Evolutionary conservation across 768 basidiomycete genomes (phyloP).

Genomic region (Rhodosporidiobolus sp.): DNA sequence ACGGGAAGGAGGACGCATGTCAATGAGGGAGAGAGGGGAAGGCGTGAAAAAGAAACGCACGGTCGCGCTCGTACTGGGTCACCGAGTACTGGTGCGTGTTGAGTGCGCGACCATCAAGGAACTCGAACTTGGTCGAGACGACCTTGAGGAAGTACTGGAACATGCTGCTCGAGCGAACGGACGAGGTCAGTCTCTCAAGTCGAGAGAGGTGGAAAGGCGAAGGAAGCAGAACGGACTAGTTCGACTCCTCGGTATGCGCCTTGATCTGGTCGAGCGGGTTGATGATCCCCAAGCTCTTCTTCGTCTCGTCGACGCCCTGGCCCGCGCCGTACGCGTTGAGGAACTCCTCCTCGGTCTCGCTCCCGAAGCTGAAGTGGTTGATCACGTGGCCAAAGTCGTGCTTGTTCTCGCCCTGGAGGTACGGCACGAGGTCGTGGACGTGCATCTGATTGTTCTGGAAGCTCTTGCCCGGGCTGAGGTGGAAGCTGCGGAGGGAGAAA

Average conservation of each 20-base stretch:
- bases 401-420: slow-evolving; percentile 77
- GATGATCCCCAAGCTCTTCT: slow-evolving; percentile 66
- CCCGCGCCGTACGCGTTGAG: slow-evolving; percentile 16
- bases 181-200: not conserved
- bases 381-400: slow-evolving; percentile 93
- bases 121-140: slow-evolving; percentile 88
- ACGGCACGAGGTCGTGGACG: slow-evolving; percentile 87
- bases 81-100: slow-evolving; percentile 93
- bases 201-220: not conserved
- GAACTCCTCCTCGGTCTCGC: slow-evolving; percentile 45
- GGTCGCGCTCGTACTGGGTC: slow-evolving; percentile 92
- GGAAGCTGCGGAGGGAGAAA: slow-evolving; percentile 72
- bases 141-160: slow-evolving; percentile 93
- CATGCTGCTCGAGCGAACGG: slow-evolving; percentile 15
- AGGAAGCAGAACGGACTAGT: slow-evolving; percentile 56
- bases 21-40: too few relatives aligned
- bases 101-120: slow-evolving; percentile 73
- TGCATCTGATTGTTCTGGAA: slow-evolving; percentile 81
- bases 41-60: slow-evolving; percentile 53
- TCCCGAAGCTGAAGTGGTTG: slow-evolving; percentile 74
- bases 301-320: slow-evolving; percentile 46
- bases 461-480: slow-evolving; percentile 89
- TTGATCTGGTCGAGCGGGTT: slow-evolving; percentile 69
- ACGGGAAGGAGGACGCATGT: not conserved
- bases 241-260: slow-evolving; percentile 64